Base-by-base conservation (phyloP, 2,329 filamentous ascomycete genomes). In the Pleurostoma richardsiae region DNA sequence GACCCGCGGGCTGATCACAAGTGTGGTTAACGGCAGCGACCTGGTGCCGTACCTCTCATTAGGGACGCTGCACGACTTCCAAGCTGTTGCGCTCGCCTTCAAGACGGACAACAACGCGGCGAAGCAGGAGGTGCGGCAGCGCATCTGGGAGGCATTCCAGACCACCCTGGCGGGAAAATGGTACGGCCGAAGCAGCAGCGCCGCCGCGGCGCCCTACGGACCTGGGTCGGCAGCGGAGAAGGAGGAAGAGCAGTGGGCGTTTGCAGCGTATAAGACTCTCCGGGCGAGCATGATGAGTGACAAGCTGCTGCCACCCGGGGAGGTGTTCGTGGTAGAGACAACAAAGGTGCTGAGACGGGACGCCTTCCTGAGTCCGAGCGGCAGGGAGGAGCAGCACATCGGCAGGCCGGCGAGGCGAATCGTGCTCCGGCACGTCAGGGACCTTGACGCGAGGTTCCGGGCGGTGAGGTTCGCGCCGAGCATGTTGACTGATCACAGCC, bases 401-500 rank as follows among this genome's bases (percentile, higher is more conserved):
- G 83, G 83, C 0, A 70, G 77, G 42, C 85, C 84, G 6, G 86
- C 86, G 5, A 82, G 79, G 40, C 72, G 86, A 44, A 79, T 87
- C 39, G 80, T 88, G 50, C 66, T 90, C 43, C 84, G 80, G 59
- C 87, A 88, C 50, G 75, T 91, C 10, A 70, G 79, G 47, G 82
- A 90, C 61, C 86, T 89, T 30, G 85, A 89, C 59, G 73, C 73
- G 27, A 70, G 80, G 45, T 90, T 90, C 61, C 73, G 79, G 29
- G 86, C 90, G 66, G 69, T 90, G 39, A 72, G 77, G 40, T 90
- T 91, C 60, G 84, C 82, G 4, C 79, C 82, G 28, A 82, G 83
- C 41, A 88, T 90, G 84, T 69, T 91, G 64, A 74, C 80, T 49
- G 87, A 91, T 60, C 87, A 91, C 60, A 88, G 80, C 53, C 87